These are phyloP conservation scores for Corniculantispora saksenae DNA, from an alignment of 2,329 filamentous ascomycete species.

Conservation along the genomic window DNA sequence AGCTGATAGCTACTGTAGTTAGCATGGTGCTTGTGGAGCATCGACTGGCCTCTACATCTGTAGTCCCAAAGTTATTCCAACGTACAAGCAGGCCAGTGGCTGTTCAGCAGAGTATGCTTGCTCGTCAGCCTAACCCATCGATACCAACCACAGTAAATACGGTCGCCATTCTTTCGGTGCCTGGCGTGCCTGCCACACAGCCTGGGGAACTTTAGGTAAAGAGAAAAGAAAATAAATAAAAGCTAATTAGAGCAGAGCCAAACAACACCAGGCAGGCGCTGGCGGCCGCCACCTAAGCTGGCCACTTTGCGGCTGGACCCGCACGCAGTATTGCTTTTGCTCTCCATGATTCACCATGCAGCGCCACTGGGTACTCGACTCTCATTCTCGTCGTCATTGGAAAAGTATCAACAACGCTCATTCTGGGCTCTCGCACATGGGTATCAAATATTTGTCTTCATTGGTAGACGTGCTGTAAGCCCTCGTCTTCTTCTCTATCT, in stretches of 20 bases:
- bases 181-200: too few relatives aligned
- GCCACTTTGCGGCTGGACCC: slow-evolving; percentile 12
- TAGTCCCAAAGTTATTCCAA: too few relatives aligned
- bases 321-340: background rate
- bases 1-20: too few relatives aligned
- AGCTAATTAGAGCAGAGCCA: background rate
- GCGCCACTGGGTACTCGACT: slow-evolving; percentile 3
- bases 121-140: too few relatives aligned
- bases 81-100: too few relatives aligned
- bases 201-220: too few relatives aligned
- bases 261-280: background rate
- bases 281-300: background rate
- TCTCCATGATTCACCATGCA: slow-evolving; percentile 7
- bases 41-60: too few relatives aligned
- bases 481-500: background rate
- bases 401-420: background rate
- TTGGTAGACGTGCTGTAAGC: background rate
- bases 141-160: too few relatives aligned
- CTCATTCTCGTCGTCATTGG: background rate
- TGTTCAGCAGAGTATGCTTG: too few relatives aligned
- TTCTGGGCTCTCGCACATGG: background rate
- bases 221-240: too few relatives aligned
- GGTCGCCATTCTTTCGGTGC: too few relatives aligned
- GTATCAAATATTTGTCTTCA: background rate
- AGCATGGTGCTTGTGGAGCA: too few relatives aligned